phyloP scores from a whole-genome alignment of 768 basidiomycete genomes.

The Hygrocybe coccinea region DNA sequence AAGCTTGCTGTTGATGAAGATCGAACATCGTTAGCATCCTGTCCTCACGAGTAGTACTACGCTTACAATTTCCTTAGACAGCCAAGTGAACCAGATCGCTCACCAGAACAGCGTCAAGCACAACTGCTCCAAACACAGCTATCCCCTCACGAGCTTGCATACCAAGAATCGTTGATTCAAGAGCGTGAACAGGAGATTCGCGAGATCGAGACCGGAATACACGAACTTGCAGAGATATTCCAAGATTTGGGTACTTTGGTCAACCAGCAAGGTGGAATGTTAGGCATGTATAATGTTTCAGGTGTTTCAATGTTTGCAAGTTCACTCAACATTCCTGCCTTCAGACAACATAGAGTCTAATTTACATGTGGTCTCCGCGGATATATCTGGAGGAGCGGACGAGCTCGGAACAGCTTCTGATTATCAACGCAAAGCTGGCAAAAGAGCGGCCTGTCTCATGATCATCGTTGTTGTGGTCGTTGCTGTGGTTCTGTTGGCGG shows the following conservation, averaged over 20 bases:
- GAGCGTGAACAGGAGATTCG: constrained; percentile 94
- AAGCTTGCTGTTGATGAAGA: constrained; percentile 82
- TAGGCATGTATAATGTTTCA: constrained; percentile 53
- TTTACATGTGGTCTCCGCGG: constrained; percentile 76
- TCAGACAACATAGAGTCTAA: constrained; percentile 95
- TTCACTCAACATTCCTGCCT: neutral
- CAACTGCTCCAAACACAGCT: constrained; percentile 66
- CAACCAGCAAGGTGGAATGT: constrained; percentile 88
- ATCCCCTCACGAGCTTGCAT: constrained; percentile 89
- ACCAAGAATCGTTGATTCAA: constrained; percentile 91
- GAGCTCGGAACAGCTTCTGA: constrained; percentile 87
- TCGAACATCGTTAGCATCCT: constrained; percentile 23
- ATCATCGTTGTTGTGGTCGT: constrained; percentile 82
- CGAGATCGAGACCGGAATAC: constrained; percentile 95
- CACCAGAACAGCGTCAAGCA: constrained; percentile 61
- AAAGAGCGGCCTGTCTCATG: constrained; percentile 85
- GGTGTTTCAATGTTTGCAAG: neutral
- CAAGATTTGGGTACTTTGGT: constrained; percentile 92
- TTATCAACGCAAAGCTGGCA: constrained; percentile 91
- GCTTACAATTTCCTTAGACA: neutral
- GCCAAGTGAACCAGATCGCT: constrained; percentile 30
- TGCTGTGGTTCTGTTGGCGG: constrained; percentile 86
- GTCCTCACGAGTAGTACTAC: neutral
- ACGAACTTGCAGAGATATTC: constrained; percentile 95
- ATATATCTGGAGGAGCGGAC: constrained; percentile 77